Evolutionary conservation across 108 stramenopile species (phyloP).

Genomic region (Discostella stelligeroides): DNA sequence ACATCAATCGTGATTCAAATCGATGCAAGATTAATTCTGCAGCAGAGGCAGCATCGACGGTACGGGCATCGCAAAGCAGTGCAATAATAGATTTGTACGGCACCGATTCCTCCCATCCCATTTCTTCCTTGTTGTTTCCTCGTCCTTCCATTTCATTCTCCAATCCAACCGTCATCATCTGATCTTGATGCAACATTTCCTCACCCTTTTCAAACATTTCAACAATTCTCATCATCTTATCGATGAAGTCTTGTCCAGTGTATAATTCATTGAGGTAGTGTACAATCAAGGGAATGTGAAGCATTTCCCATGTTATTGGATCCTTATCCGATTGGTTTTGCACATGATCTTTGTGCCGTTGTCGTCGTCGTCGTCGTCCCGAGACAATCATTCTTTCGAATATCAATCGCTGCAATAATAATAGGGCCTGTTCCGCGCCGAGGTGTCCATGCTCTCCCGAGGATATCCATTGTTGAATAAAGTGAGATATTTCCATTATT

Average conservation of each 20-base stretch:
- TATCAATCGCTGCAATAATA: slow-evolving; percentile 34
- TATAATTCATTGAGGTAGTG: slow-evolving; percentile 15
- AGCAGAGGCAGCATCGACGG: slow-evolving; percentile 32
- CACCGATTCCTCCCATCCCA: neutral
- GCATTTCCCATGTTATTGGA: slow-evolving; percentile 17
- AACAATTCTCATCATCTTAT: slow-evolving; percentile 17
- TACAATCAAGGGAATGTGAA: slow-evolving; percentile 19
- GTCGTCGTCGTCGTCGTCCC: slow-evolving; percentile 21
- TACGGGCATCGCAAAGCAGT: slow-evolving; percentile 28
- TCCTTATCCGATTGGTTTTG: too few species aligned
- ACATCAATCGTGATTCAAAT: slow-evolving; percentile 28
- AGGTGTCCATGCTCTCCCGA: slow-evolving; percentile 30
- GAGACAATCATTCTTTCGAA: slow-evolving; percentile 15
- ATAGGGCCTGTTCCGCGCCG: slow-evolving; percentile 33
- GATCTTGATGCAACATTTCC: neutral
- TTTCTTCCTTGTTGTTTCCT: neutral
- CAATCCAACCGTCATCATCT: too few species aligned
- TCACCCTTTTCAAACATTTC: slow-evolving; percentile 21
- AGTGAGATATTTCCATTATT: slow-evolving; percentile 26
- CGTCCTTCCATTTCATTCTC: neutral
- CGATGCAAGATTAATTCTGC: slow-evolving; percentile 35
- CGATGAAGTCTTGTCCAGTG: slow-evolving; percentile 18
- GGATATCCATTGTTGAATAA: slow-evolving; percentile 27
- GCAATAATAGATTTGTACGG: slow-evolving; percentile 43
- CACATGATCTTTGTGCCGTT: too few species aligned